Evolutionary conservation across 2,329 filamentous ascomycete species (phyloP).

Genomic region (Fusarium sp.): DNA sequence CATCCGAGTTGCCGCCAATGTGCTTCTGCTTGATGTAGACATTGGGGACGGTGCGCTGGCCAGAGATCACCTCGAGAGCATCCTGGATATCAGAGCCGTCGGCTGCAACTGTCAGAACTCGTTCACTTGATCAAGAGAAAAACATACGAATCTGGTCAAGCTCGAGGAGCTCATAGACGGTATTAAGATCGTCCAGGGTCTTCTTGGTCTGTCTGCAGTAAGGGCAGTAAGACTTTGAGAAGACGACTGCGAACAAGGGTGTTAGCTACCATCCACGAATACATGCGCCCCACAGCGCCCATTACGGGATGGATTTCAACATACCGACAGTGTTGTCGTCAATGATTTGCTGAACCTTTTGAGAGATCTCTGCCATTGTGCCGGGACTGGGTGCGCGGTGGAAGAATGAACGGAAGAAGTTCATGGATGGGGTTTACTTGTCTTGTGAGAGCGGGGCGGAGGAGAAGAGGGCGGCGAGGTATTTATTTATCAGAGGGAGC

Average conservation of each 20-base stretch:
- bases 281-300: conserved; percentile 8
- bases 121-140: not conserved
- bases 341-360: conserved; percentile 87
- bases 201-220: conserved; percentile 87
- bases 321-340: conserved; percentile 86
- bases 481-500: conserved; percentile 30
- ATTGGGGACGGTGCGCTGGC: conserved; percentile 93
- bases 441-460: not conserved
- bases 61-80: conserved; percentile 81
- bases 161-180: conserved; percentile 81
- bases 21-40: conserved; percentile 92
- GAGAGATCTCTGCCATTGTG: conserved; percentile 84
- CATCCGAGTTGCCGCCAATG: conserved; percentile 95
- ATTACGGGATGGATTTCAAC: conserved; percentile 43
- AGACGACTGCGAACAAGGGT: conserved; percentile 72
- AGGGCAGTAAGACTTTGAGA: conserved; percentile 97
- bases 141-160: conserved; percentile 84
- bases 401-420: conserved; percentile 80
- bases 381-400: conserved; percentile 67
- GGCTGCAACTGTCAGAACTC: conserved; percentile 59
- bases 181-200: conserved; percentile 74
- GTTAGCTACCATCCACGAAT: conserved; percentile 2
- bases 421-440: conserved; percentile 55
- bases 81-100: conserved; percentile 87
- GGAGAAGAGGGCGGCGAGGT: conserved; percentile 16